These are phyloP conservation scores for Pleomassaria siparia DNA, from an alignment of 2,329 filamentous ascomycete species.

Conservation along the genomic window DNA sequence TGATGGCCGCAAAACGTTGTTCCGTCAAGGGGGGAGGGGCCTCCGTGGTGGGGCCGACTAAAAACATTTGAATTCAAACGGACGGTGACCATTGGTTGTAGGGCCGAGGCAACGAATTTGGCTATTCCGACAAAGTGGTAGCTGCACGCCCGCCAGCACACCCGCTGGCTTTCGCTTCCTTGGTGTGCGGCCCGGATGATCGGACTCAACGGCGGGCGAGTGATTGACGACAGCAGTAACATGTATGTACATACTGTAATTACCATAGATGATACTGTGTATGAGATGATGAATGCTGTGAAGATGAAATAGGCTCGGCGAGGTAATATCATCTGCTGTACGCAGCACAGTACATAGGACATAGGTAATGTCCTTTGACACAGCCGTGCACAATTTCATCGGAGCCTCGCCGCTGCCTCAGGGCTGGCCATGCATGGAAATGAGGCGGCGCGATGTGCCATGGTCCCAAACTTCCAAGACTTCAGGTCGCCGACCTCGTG, in stretches of 20 bases:
- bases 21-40: too few relatives aligned
- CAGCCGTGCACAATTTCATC: too few relatives aligned
- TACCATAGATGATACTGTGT: background rate
- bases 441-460: conserved; percentile 17
- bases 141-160: conserved; percentile 9
- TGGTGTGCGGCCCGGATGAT: conserved; percentile 18
- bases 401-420: background rate
- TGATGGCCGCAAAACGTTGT: background rate
- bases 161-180: conserved; percentile 11
- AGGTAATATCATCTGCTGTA: background rate
- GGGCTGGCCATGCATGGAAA: conserved; percentile 22
- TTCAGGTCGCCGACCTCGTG: conserved; percentile 39
- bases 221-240: background rate
- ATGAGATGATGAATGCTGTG: too few relatives aligned
- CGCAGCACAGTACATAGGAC: conserved; percentile 10
- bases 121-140: conserved; percentile 11
- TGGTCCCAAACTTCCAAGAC: conserved; percentile 13
- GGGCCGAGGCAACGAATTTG: conserved; percentile 10
- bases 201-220: conserved; percentile 19
- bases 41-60: background rate
- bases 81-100: conserved; percentile 4
- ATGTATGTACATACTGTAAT: background rate
- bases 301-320: too few relatives aligned
- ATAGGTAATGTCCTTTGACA: too few relatives aligned
- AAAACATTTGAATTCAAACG: conserved; percentile 8